Percentiles rank a stretch among this genome's conserved stretches.
These are phyloP conservation scores for Durotheca rogersii DNA, from an alignment of 495 filamentous ascomycete species.

Conservation along the genomic window DNA sequence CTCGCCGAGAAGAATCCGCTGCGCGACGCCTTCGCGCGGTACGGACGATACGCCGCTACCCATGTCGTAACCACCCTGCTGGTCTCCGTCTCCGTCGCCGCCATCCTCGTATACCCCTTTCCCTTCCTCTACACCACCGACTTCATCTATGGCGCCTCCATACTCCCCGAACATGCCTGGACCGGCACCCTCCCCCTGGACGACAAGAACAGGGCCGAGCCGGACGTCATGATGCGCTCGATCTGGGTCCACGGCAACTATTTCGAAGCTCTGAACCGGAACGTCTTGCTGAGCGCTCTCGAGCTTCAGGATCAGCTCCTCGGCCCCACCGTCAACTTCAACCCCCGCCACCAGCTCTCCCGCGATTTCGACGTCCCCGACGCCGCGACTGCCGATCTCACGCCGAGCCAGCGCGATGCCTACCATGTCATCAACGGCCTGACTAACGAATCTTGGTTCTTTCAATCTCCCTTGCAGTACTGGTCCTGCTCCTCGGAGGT, in stretches of 20 bases:
- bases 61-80: slow-evolving; percentile 67
- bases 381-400: slow-evolving; percentile 34
- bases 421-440: slow-evolving; percentile 54
- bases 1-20: slow-evolving; percentile 61
- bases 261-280: slow-evolving; percentile 65
- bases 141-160: slow-evolving; percentile 58
- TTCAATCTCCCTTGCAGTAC: slow-evolving; percentile 73
- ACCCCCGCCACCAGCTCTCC: slow-evolving; percentile 40
- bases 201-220: slow-evolving; percentile 37
- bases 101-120: slow-evolving; percentile 64
- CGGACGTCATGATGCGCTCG: slow-evolving; percentile 59
- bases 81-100: slow-evolving; percentile 60
- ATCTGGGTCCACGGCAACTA: slow-evolving; percentile 63
- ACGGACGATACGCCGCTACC: slow-evolving; percentile 63
- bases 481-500: slow-evolving; percentile 63
- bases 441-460: slow-evolving; percentile 59
- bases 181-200: slow-evolving; percentile 64
- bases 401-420: slow-evolving; percentile 45
- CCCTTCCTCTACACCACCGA: slow-evolving; percentile 66
- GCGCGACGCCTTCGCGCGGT: slow-evolving; percentile 58
- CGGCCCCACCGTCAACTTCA: slow-evolving; percentile 53
- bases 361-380: slow-evolving; percentile 22
- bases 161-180: slow-evolving; percentile 74
- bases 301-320: slow-evolving; percentile 62
- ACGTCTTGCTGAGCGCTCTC: slow-evolving; percentile 61